Evolutionary conservation across 495 filamentous ascomycete genomes (phyloP).

Genomic region (Neurospora tetraspora): DNA sequence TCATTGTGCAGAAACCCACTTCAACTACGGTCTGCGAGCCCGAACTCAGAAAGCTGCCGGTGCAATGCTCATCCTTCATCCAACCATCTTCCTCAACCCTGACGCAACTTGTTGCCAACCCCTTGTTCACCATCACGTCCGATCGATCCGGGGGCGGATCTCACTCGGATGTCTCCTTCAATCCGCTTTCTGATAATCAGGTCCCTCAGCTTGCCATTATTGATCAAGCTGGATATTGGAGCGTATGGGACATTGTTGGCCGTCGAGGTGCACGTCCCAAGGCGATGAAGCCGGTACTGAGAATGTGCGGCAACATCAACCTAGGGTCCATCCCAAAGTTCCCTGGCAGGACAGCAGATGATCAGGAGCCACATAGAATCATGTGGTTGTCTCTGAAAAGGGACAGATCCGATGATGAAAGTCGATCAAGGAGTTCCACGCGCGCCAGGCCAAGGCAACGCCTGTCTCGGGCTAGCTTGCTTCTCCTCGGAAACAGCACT

Average conservation of each 20-base stretch:
- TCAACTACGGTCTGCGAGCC: constrained; percentile 52
- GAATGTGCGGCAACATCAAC: constrained; percentile 17
- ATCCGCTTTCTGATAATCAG: constrained; percentile 49
- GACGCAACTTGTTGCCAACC: constrained; percentile 53
- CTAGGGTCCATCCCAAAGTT: constrained; percentile 11
- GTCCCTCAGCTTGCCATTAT: constrained; percentile 58
- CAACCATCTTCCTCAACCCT: constrained; percentile 2
- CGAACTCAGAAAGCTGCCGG: constrained; percentile 24
- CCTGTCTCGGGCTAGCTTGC: neutral
- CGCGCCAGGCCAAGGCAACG: neutral
- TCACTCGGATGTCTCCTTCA: constrained; percentile 70
- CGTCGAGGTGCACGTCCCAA: constrained; percentile 26
- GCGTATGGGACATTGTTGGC: constrained; percentile 54
- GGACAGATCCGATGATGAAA: neutral
- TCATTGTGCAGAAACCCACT: constrained; percentile 50
- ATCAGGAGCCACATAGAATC: constrained; percentile 7
- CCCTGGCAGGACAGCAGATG: neutral
- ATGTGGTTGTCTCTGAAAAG: constrained; percentile 9
- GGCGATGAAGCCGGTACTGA: constrained; percentile 14
- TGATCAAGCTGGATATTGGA: constrained; percentile 66
- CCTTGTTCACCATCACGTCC: constrained; percentile 44
- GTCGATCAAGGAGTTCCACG: neutral
- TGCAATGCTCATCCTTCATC: neutral
- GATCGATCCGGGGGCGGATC: constrained; percentile 44
- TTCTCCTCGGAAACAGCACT: constrained; percentile 13